Evolutionary conservation across 1,284 basidiomycete species (phyloP).

Genomic region (Tetrapyrgos nigripes): DNA sequence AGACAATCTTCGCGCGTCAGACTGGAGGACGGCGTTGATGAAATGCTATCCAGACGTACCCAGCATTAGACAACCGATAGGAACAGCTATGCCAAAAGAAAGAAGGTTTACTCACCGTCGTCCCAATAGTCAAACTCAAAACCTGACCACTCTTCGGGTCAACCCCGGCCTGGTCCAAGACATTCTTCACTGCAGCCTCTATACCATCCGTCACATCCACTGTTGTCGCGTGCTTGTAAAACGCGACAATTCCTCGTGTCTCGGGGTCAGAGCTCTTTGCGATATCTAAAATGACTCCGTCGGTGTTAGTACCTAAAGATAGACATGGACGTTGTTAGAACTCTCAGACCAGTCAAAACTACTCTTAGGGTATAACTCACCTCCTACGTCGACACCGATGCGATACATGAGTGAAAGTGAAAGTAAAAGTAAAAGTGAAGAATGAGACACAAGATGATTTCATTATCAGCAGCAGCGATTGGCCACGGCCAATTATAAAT

Average conservation of each 20-base stretch:
- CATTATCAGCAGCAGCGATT: not conserved
- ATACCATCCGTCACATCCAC: constrained; percentile 59
- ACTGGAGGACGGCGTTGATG: constrained; percentile 59
- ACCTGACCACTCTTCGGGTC: constrained; percentile 34
- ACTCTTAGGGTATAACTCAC: constrained; percentile 21
- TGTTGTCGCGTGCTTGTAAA: constrained; percentile 59
- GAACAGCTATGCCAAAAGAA: not conserved
- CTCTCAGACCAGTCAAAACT: not conserved
- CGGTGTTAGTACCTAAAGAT: constrained; percentile 53
- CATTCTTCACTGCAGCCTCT: constrained; percentile 46
- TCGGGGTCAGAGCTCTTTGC: constrained; percentile 35
- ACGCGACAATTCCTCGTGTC: constrained; percentile 50
- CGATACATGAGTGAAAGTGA: constrained; percentile 40
- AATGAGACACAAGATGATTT: not conserved
- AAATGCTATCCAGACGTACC: constrained; percentile 31
- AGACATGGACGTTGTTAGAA: not conserved
- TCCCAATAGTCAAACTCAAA: constrained; percentile 53
- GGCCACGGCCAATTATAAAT: no score
- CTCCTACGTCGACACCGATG: constrained; percentile 57
- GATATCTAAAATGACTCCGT: constrained; percentile 58
- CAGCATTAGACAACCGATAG: no score
- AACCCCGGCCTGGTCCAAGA: constrained; percentile 42
- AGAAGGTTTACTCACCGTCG: constrained; percentile 39
- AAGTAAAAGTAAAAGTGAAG: not conserved
- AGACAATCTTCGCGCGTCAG: constrained; percentile 47